Conservation (phyloP, 108 stramenopile genomes). For the Bacterosira constricta region DNA sequence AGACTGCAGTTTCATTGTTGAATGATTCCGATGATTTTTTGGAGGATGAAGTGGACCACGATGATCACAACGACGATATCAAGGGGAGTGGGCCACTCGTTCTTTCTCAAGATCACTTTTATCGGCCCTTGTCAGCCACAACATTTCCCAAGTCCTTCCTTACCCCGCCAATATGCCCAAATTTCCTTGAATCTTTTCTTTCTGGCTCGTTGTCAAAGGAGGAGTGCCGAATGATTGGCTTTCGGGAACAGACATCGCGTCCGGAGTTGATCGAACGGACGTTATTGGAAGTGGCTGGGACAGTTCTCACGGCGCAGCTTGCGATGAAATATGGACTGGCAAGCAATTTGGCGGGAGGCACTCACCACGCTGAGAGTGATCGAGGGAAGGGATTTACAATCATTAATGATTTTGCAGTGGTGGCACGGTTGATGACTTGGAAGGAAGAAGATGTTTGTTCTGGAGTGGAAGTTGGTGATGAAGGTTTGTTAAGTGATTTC, state of each 20-base stretch:
- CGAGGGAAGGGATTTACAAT: conserved; percentile 81
- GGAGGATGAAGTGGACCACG: neutral
- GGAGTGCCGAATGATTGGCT: conserved; percentile 73
- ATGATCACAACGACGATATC: neutral
- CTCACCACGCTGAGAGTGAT: conserved; percentile 72
- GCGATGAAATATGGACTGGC: conserved; percentile 79
- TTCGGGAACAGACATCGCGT: conserved; percentile 68
- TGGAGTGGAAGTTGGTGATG: neutral
- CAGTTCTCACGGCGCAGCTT: conserved; percentile 68
- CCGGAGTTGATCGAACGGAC: conserved; percentile 75
- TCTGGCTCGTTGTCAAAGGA: conserved; percentile 47
- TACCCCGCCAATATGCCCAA: conserved; percentile 29
- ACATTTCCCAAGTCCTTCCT: conserved; percentile 46
- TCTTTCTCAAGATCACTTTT: conserved; percentile 50
- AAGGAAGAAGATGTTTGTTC: conserved; percentile 20
- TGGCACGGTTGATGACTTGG: conserved; percentile 62
- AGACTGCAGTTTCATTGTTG: conserved; percentile 53
- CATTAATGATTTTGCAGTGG: conserved; percentile 79
- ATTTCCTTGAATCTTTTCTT: conserved; percentile 61
- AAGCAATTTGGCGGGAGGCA: conserved; percentile 80
- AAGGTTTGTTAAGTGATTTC: conserved; percentile 9
- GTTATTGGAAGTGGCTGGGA: conserved; percentile 78
- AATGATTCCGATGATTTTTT: conserved; percentile 21
- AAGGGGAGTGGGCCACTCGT: conserved; percentile 44
- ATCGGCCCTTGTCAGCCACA: conserved; percentile 49